These are phyloP conservation scores for Trebouxia sp. DNA, from an alignment of 139 green algal genomes.

Conservation along the genomic window DNA sequence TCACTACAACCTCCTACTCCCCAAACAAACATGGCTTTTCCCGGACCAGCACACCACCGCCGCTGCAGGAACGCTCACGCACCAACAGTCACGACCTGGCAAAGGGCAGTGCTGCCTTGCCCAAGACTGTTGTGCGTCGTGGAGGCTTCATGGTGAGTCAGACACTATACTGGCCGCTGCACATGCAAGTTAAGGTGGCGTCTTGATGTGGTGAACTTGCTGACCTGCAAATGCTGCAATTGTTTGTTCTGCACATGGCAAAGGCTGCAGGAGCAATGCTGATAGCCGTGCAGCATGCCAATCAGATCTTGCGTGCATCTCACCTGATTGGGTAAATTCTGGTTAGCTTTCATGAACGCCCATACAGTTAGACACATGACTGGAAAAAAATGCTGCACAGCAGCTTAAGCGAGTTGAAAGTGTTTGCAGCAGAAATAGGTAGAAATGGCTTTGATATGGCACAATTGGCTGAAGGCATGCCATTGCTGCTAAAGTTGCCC, in stretches of 20 bases:
- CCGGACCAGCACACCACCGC: not conserved
- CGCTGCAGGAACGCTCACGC: not conserved
- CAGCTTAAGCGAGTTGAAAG: too few relatives aligned
- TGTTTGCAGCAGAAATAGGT: too few relatives aligned
- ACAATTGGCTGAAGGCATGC: not conserved
- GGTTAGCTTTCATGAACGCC: too few relatives aligned
- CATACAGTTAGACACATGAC: too few relatives aligned
- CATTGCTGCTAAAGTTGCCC: not conserved
- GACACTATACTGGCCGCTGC: too few relatives aligned
- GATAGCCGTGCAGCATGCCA: too few relatives aligned
- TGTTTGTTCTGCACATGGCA: too few relatives aligned
- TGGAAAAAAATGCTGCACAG: too few relatives aligned
- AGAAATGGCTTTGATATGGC: not conserved
- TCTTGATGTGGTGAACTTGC: not conserved
- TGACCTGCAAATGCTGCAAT: not conserved
- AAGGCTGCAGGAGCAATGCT: too few relatives aligned
- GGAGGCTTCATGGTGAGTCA: not conserved
- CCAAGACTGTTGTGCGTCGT: not conserved
- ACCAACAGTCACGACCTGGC: not conserved
- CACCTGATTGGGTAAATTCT: too few relatives aligned
- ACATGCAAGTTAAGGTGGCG: too few relatives aligned
- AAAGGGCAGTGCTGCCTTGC: slow-evolving; percentile 1
- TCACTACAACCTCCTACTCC: not conserved
- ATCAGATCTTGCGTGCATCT: too few relatives aligned
- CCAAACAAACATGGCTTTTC: not conserved